phyloP scores from a whole-genome alignment of 305 asterid species.

The Fraxinus sp. region DNA sequence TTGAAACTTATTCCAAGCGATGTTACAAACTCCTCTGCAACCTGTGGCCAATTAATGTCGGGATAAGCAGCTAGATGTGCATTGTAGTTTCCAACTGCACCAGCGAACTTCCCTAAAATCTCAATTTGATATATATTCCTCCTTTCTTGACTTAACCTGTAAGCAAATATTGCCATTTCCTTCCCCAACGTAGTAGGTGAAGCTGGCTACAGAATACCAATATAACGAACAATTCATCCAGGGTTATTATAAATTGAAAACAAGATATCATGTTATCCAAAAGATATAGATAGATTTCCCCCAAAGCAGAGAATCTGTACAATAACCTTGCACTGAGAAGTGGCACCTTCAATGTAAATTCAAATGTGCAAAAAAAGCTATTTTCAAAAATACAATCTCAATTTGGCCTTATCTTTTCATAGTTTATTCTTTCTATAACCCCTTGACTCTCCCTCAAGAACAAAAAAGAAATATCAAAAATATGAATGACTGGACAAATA shows the following conservation, averaged over 20 bases:
- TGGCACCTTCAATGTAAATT: neutral
- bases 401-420: neutral
- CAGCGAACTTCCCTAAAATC: conserved; percentile 89
- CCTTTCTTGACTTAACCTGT: conserved; percentile 61
- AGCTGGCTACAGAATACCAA: conserved; percentile 62
- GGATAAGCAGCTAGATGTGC: conserved; percentile 92
- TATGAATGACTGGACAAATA: neutral
- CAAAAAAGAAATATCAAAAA: neutral
- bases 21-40: conserved; percentile 84
- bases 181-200: conserved; percentile 94
- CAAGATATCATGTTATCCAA: neutral
- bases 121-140: conserved; percentile 46
- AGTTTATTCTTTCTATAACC: neutral
- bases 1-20: conserved; percentile 85
- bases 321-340: neutral
- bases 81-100: conserved; percentile 98
- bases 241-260: conserved; percentile 3
- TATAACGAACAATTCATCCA: conserved; percentile 23
- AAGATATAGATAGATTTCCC: neutral
- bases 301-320: neutral
- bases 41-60: conserved; percentile 67
- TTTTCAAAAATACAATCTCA: neutral
- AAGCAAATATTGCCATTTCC: conserved; percentile 90
- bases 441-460: neutral
- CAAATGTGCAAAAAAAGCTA: neutral